phyloP scores from a whole-genome alignment of 108 stramenopile genomes.

The Fragilariopsis cylindrus region DNA sequence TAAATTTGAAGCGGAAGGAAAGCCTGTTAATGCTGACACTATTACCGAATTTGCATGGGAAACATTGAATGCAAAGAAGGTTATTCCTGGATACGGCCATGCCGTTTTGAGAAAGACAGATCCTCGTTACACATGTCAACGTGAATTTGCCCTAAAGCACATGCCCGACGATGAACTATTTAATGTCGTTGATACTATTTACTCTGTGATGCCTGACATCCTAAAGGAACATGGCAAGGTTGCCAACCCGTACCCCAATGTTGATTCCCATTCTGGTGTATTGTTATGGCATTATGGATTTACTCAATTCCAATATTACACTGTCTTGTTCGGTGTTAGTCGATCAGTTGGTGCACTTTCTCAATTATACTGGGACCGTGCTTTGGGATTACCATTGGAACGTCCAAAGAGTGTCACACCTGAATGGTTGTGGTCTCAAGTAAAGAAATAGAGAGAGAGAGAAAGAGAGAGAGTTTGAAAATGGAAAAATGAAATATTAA shows the following conservation, averaged over 20 bases:
- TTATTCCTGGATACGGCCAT: constrained; percentile 99
- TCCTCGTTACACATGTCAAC: constrained; percentile 98
- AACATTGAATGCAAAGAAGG: constrained; percentile 98
- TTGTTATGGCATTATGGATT: constrained; percentile 99
- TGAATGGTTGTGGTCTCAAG: constrained; percentile 93
- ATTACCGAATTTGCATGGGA: constrained; percentile 99
- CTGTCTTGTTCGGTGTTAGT: constrained; percentile 98
- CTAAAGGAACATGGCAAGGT: constrained; percentile 99
- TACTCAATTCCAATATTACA: constrained; percentile 99
- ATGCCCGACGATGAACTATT: constrained; percentile 98
- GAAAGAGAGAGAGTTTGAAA: no score
- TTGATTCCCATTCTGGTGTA: constrained; percentile 98
- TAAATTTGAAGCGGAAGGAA: constrained; percentile 94
- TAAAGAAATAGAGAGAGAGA: constrained; percentile 34
- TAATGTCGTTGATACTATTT: constrained; percentile 99
- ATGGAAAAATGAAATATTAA: no score
- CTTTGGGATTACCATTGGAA: constrained; percentile 97
- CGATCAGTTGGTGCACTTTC: constrained; percentile 96
- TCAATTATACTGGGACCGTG: constrained; percentile 99
- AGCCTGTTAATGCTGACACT: constrained; percentile 94
- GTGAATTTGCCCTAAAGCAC: constrained; percentile 99
- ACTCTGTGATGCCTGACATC: constrained; percentile 96
- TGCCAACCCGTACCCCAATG: constrained; percentile 99
- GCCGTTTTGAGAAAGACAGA: constrained; percentile 99
- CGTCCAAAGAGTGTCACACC: constrained; percentile 99